These are phyloP conservation scores for Myriosclerotinia scirpicola DNA, from an alignment of 2,329 filamentous ascomycete genomes.

Conservation along the genomic window DNA sequence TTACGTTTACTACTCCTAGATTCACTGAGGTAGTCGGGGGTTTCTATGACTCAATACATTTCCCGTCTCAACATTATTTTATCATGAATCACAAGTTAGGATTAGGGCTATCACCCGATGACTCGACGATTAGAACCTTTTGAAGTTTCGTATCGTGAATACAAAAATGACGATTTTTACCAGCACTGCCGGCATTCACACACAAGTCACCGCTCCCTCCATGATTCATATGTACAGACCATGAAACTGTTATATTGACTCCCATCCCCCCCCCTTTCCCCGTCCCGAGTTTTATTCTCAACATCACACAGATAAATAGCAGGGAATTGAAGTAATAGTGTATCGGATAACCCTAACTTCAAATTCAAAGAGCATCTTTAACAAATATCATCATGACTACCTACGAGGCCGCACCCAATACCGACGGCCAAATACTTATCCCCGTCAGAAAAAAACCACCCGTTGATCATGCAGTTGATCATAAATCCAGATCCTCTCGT, in stretches of 20 bases:
- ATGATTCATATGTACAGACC: background rate
- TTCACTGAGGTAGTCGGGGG: background rate
- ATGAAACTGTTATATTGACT: background rate
- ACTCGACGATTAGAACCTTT: background rate
- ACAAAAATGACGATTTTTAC: background rate
- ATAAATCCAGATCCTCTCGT: background rate
- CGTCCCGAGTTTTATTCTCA: background rate
- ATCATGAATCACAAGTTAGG: background rate
- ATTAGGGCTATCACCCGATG: background rate
- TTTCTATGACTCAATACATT: background rate
- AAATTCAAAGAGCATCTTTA: background rate
- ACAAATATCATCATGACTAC: background rate
- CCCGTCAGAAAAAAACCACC: background rate
- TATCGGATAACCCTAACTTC: too few species aligned
- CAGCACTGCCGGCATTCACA: background rate
- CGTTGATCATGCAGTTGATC: background rate
- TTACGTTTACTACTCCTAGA: background rate
- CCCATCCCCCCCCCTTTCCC: background rate
- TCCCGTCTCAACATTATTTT: background rate
- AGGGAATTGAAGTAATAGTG: too few species aligned
- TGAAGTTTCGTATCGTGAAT: slow-evolving; percentile 5
- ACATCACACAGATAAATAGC: background rate
- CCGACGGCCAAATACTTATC: slow-evolving; percentile 10
- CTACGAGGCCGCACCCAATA: slow-evolving; percentile 10
- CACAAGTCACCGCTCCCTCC: background rate